Evolutionary conservation across 2,329 filamentous ascomycete species (phyloP).

Genomic region (Hypoxylon sp.): DNA sequence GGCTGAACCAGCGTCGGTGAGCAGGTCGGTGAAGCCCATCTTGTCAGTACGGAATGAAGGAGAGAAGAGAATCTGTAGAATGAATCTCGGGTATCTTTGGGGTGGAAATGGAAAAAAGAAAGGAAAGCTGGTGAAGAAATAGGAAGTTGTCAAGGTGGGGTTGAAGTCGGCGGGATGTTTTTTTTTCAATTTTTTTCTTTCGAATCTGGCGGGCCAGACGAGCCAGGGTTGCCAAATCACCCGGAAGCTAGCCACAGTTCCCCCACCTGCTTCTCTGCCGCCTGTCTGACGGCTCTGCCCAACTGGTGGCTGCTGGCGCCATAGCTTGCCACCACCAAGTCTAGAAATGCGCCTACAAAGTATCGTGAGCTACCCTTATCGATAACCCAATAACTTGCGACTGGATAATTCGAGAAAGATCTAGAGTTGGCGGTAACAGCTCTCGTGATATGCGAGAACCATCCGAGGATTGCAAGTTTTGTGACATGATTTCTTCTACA

Average conservation of each 20-base stretch:
- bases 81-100: slow-evolving; percentile 43
- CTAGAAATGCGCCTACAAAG: too few species aligned
- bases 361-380: slow-evolving; percentile 29
- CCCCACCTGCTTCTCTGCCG: slow-evolving; percentile 5
- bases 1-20: slow-evolving; percentile 63
- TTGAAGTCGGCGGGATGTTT: slow-evolving; percentile 38
- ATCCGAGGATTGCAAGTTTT: slow-evolving; percentile 12
- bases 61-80: slow-evolving; percentile 30
- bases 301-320: neutral
- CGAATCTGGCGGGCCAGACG: too few species aligned
- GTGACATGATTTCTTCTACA: slow-evolving; percentile 18
- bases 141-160: slow-evolving; percentile 40
- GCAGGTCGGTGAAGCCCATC: slow-evolving; percentile 69
- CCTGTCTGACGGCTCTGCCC: neutral
- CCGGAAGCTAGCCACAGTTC: slow-evolving; percentile 28
- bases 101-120: too few species aligned
- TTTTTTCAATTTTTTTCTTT: slow-evolving; percentile 45
- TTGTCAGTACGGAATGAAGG: slow-evolving; percentile 41
- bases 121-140: slow-evolving; percentile 9
- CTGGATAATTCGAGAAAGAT: slow-evolving; percentile 45
- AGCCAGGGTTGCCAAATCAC: slow-evolving; percentile 26
- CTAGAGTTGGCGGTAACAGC: slow-evolving; percentile 32
- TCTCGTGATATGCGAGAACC: slow-evolving; percentile 29
- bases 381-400: slow-evolving; percentile 26
- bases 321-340: neutral